These are phyloP conservation scores for Stachybotrys elegans DNA, from an alignment of 2,329 filamentous ascomycete species.

Conservation along the genomic window DNA sequence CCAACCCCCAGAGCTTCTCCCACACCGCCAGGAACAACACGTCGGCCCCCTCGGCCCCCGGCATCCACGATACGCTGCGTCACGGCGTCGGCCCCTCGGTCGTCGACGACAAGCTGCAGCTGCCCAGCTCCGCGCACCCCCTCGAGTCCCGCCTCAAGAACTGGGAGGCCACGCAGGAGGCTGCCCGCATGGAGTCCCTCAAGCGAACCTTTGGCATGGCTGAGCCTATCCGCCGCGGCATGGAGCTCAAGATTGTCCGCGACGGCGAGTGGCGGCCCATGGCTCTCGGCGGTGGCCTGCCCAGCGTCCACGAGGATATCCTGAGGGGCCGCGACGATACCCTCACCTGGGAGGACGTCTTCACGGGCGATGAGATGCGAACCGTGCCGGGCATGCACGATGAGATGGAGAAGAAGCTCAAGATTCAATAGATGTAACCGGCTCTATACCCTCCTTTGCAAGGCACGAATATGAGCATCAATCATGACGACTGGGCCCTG, in stretches of 20 bases:
- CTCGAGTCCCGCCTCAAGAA: constrained; percentile 83
- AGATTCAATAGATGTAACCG: constrained; percentile 47
- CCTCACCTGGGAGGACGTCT: constrained; percentile 92
- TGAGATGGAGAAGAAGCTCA: constrained; percentile 90
- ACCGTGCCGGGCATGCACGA: constrained; percentile 72
- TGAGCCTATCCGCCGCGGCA: constrained; percentile 85
- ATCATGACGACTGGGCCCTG: constrained; percentile 7
- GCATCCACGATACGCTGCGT: constrained; percentile 90
- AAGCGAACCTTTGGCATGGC: constrained; percentile 85
- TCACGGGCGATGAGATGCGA: constrained; percentile 69
- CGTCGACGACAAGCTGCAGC: constrained; percentile 36
- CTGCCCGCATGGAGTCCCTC: constrained; percentile 81
- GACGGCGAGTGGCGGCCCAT: constrained; percentile 76
- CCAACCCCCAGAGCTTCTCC: constrained; percentile 61
- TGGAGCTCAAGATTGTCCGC: constrained; percentile 88
- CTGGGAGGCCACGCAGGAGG: constrained; percentile 88
- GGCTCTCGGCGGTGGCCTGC: constrained; percentile 54
- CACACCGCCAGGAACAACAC: constrained; percentile 53
- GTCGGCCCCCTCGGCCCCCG: constrained; percentile 83
- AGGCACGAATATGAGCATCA: neutral
- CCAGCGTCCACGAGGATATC: constrained; percentile 83
- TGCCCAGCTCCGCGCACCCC: constrained; percentile 66
- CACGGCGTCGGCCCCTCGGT: constrained; percentile 68
- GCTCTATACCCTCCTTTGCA: too few relatives aligned
- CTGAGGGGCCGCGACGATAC: constrained; percentile 72